Evolutionary conservation across 139 green algal species (phyloP).

Genomic region (Raphidocelis subcapitata): DNA sequence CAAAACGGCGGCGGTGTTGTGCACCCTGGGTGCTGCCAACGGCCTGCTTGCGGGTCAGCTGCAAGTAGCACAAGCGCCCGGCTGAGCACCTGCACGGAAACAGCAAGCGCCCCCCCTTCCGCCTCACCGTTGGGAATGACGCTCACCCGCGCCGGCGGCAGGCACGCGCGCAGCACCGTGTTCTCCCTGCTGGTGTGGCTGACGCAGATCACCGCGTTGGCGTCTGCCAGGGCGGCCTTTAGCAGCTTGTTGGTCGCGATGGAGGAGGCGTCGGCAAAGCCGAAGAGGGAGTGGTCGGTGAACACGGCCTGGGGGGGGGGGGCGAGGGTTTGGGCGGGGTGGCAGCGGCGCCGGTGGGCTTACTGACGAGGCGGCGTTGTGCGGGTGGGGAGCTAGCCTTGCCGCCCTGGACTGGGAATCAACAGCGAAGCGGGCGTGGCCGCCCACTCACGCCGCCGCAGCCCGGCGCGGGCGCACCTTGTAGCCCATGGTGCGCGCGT

Average conservation of each 20-base stretch:
- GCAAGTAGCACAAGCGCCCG: too few relatives aligned
- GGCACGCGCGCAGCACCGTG: constrained; percentile 87
- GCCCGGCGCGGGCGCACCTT: constrained; percentile 32
- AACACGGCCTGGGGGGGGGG: constrained; percentile 85
- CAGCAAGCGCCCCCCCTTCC: too few relatives aligned
- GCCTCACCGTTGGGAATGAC: constrained; percentile 93
- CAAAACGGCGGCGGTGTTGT: too few relatives aligned
- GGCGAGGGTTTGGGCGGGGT: constrained; percentile 68
- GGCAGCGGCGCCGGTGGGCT: constrained; percentile 79
- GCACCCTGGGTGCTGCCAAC: too few relatives aligned
- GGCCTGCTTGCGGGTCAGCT: too few relatives aligned
- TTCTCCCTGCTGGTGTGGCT: constrained; percentile 96
- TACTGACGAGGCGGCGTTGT: constrained; percentile 85
- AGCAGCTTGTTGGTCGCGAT: constrained; percentile 94
- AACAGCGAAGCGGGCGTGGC: too few relatives aligned
- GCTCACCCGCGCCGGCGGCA: constrained; percentile 82
- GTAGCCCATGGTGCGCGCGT: constrained; percentile 82
- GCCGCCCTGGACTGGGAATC: too few relatives aligned
- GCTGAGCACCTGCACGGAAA: too few relatives aligned
- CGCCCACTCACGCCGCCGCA: too few relatives aligned
- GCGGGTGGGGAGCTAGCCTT: too few relatives aligned
- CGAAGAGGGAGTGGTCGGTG: constrained; percentile 97
- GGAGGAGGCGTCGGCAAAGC: constrained; percentile 83
- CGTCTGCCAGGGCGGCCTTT: constrained; percentile 76
- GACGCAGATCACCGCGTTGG: constrained; percentile 88